Evolutionary conservation across 768 basidiomycete species (phyloP).

Genomic region (Termitomyces titanicus): DNA sequence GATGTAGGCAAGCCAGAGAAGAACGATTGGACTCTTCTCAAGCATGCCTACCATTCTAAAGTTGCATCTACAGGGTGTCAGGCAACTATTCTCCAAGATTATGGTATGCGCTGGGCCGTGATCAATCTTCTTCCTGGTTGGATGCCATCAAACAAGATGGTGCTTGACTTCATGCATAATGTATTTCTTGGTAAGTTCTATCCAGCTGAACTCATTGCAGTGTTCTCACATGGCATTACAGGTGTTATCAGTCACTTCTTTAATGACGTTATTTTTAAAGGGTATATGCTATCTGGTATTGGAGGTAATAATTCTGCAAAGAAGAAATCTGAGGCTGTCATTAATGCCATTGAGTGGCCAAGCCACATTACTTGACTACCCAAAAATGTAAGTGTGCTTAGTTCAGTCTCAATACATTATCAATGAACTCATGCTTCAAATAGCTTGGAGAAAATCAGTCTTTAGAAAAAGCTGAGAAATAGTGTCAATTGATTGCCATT

Average conservation of each 20-base stretch:
- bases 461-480: constrained; percentile 30
- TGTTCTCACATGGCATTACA: too few species aligned
- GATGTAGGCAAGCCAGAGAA: too few species aligned
- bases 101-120: constrained; percentile 19
- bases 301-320: constrained; percentile 20
- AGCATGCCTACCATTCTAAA: constrained; percentile 10
- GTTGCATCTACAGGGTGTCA: constrained; percentile 2
- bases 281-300: too few species aligned
- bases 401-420: neutral
- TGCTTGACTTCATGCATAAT: constrained; percentile 29
- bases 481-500: constrained; percentile 21
- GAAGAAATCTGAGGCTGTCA: constrained; percentile 18
- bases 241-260: constrained; percentile 21
- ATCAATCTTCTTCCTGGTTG: constrained; percentile 25
- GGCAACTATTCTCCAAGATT: constrained; percentile 15
- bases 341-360: constrained; percentile 27
- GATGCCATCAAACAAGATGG: constrained; percentile 20
- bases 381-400: constrained; percentile 30
- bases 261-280: constrained; percentile 16
- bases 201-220: too few species aligned
- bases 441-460: constrained; percentile 30
- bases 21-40: constrained; percentile 14
- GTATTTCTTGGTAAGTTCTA: constrained; percentile 19
- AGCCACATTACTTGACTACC: constrained; percentile 26
- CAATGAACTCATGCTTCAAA: neutral